These are phyloP conservation scores for Aureobasidium sp. DNA, from an alignment of 2,329 filamentous ascomycete genomes.

Conservation along the genomic window DNA sequence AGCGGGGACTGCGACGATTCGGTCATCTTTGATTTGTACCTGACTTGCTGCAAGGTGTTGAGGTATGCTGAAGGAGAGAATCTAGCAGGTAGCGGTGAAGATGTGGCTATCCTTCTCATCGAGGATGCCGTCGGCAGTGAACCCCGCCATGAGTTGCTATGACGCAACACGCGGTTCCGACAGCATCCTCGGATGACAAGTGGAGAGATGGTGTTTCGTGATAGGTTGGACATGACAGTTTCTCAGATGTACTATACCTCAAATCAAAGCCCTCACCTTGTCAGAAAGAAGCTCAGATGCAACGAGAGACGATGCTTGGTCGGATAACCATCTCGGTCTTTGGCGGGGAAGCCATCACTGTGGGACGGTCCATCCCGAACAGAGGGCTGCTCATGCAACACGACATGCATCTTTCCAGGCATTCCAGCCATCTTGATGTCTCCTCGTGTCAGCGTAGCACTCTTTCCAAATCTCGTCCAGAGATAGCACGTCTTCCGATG, in stretches of 20 bases:
- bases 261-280: background rate
- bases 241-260: background rate
- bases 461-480: background rate
- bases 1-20: conserved; percentile 40
- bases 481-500: background rate
- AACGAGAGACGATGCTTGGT: background rate
- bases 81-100: background rate
- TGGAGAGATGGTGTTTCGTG: background rate
- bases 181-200: background rate
- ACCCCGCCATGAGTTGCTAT: background rate
- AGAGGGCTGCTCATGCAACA: background rate
- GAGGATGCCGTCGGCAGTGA: background rate
- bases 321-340: background rate
- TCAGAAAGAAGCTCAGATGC: background rate
- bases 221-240: background rate
- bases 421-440: background rate
- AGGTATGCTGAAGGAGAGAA: background rate
- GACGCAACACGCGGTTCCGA: background rate
- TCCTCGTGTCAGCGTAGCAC: conserved; percentile 7
- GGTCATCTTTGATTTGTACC: conserved; percentile 34
- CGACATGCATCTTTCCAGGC: background rate
- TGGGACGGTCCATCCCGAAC: background rate
- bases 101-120: background rate
- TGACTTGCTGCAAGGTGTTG: conserved; percentile 14
- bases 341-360: background rate